Percentiles rank a stretch among this genome's conserved stretches.
phyloP scores from a whole-genome alignment of 139 green algal species.

The Coelastrella sp. region DNA sequence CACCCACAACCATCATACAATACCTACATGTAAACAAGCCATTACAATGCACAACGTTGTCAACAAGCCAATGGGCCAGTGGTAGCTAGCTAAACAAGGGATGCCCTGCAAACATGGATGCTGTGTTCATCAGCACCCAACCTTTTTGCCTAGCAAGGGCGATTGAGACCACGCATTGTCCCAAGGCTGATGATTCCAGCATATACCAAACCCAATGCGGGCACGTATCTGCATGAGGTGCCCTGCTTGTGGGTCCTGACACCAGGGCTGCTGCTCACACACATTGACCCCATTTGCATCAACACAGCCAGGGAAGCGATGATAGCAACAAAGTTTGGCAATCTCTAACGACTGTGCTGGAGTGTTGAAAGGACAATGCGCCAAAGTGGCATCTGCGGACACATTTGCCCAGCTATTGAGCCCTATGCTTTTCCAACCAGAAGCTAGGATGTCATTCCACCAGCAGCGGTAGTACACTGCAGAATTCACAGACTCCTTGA shows the following conservation, averaged over 20 bases:
- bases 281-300: background rate
- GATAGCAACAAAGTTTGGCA: background rate
- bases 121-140: slow-evolving; percentile 72
- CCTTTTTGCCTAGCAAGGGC: background rate
- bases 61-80: too few species aligned
- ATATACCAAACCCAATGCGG: background rate
- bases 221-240: background rate
- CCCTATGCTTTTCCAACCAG: background rate
- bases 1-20: too few species aligned
- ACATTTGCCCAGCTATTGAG: background rate
- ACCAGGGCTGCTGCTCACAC: background rate
- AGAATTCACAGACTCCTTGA: background rate
- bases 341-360: background rate
- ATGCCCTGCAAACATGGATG: too few species aligned
- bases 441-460: background rate
- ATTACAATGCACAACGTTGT: too few species aligned
- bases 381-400: background rate
- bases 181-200: background rate
- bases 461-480: background rate
- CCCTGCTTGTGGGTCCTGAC: background rate
- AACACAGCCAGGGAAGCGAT: background rate
- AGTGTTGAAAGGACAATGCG: background rate
- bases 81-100: too few species aligned
- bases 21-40: too few species aligned
- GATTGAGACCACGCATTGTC: background rate